Base-by-base conservation (phyloP, 805 yeast species). In the Saccharomyces eubayanus region DNA sequence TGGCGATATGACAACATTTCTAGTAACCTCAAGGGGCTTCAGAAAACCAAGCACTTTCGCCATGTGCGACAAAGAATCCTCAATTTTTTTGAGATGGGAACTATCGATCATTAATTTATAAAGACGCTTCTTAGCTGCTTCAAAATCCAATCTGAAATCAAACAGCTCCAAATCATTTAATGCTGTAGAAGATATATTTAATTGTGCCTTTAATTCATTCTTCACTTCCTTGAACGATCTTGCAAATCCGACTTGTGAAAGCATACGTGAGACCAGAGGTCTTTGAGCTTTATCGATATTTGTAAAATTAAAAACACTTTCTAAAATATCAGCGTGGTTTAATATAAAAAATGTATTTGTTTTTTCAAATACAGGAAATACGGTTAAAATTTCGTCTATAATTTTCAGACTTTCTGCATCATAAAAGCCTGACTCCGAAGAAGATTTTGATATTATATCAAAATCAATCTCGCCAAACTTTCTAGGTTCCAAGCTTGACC, bases 321-420 rank as follows among this genome's bases (percentile, higher is more conserved):
- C 86, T 53, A 91, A 66, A 28, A 94, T 81, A 59, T 85, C 95
- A 57, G 83, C 80, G 69, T 95, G 99, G 63, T 89, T 91, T 40
- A 92, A 67, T 4, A 85, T 76, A 52, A 92, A 77, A 16, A 77
- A 69, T 0, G 85, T 77, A 29, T 80, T 80, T 1, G 81, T 73
- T 29, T 72, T 72, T 46, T 78, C 78, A 62, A 87, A 83, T 47
- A 87, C 85, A 1, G 94, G 95, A 58, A 88, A 81, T 2, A 77
- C 67, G 0, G 75, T 66, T 2, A 88, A 67, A 4, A 90, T 75
- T 60, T 91, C 96, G 63, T 86, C 91, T 36, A 89, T 76, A 0
- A 89, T 87, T 59, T 87, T 87, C 48, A 94, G 74, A 55, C 92
- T 81, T 64, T 94, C 99, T 0, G 97, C 97, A 66, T 94, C 98